Percentiles rank a stretch among this genome's conserved stretches.
Evolutionary conservation across 257 asterid genomes (phyloP).

Genomic region (Petunia axillaris): DNA sequence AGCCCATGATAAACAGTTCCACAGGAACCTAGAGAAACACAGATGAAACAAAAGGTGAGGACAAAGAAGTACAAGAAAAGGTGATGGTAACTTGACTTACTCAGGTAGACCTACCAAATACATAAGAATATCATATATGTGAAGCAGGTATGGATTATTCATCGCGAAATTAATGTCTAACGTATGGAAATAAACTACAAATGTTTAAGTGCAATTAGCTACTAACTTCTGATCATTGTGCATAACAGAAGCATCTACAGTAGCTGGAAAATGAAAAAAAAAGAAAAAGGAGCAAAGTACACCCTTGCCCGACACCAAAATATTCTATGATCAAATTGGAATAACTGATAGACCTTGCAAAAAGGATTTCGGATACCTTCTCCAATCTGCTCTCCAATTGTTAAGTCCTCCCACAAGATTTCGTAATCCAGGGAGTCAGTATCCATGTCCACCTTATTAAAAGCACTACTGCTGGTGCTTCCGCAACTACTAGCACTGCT

Average conservation of each 20-base stretch:
- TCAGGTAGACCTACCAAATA: slow-evolving; percentile 5
- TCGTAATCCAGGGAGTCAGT: slow-evolving; percentile 77
- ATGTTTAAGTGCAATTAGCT: neutral
- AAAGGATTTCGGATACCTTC: slow-evolving; percentile 61
- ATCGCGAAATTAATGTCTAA: neutral
- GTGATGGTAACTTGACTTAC: neutral
- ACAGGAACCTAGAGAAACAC: slow-evolving; percentile 73
- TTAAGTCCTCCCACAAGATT: slow-evolving; percentile 95
- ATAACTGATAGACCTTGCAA: slow-evolving; percentile 4
- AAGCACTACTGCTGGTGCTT: slow-evolving; percentile 75
- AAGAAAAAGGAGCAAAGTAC: neutral
- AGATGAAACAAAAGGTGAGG: slow-evolving; percentile 37
- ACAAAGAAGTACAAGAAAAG: slow-evolving; percentile 5
- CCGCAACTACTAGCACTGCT: slow-evolving; percentile 90
- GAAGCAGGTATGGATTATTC: neutral
- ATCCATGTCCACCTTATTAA: slow-evolving; percentile 71
- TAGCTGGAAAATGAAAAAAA: neutral
- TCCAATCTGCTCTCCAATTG: slow-evolving; percentile 89
- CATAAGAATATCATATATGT: slow-evolving; percentile 8
- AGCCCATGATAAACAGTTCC: slow-evolving; percentile 96
- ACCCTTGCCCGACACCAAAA: neutral
- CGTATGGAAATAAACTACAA: neutral
- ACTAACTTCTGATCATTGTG: slow-evolving; percentile 4
- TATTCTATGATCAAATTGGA: slow-evolving; percentile 10
- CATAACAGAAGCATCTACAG: neutral